Conservation (phyloP, 305 asterid genomes). For the Fraxinus platypoda region DNA sequence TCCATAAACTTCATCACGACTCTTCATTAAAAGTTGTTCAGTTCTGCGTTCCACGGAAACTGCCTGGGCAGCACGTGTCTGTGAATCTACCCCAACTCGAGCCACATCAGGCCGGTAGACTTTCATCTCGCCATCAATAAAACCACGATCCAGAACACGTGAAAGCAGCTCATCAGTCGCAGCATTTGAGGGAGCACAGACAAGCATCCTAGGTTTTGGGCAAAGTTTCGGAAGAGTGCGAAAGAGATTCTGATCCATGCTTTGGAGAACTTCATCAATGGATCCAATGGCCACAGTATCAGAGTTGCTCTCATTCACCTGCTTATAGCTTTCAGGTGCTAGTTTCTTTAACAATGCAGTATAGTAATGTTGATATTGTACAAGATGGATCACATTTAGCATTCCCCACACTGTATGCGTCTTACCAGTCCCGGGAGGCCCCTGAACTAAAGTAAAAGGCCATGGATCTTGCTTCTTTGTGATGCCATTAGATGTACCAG, state of each 20-base stretch:
- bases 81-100: constrained; percentile 97
- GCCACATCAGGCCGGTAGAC: constrained; percentile 98
- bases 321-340: constrained; percentile 99
- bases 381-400: constrained; percentile 97
- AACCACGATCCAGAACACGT: constrained; percentile 99
- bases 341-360: constrained; percentile 91
- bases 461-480: constrained; percentile 94
- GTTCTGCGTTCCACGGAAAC: constrained; percentile 98
- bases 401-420: constrained; percentile 99
- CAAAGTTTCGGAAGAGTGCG: constrained; percentile 96
- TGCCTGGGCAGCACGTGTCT: constrained; percentile 98
- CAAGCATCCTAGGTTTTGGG: constrained; percentile 99
- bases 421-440: constrained; percentile 99
- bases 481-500: constrained; percentile 78
- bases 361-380: constrained; percentile 98
- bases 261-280: constrained; percentile 94
- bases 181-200: constrained; percentile 99
- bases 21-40: constrained; percentile 78
- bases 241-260: constrained; percentile 96
- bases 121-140: constrained; percentile 98
- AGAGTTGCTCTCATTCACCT: constrained; percentile 56
- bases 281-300: constrained; percentile 79
- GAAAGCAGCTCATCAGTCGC: constrained; percentile 96
- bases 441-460: constrained; percentile 98
- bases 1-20: constrained; percentile 79